Evolutionary conservation across 352 stramenopile genomes (phyloP), one percentile per base, ranked within the genome.

Genomic region (Aphanomyces euteiches): DNA sequence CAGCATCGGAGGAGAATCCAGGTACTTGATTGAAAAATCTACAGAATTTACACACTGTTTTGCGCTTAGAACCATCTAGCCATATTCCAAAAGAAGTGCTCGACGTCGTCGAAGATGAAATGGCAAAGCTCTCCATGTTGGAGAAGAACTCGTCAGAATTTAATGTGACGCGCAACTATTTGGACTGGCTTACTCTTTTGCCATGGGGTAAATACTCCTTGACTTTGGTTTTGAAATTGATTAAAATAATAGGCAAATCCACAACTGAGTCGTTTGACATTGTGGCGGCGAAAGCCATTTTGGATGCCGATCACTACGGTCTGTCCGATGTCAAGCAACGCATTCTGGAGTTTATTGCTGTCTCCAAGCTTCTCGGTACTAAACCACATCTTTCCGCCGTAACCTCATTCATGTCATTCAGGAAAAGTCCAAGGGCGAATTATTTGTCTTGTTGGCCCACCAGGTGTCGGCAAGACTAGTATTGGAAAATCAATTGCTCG

Each of bases 131-230:
- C 68, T 92, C 84, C 17, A 97, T 92, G 68, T 83, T 99, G 4
- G 97, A 99, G 74, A 99, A 99, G 79, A 99, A 99, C 77, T 98
- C 93, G 47, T 92, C 92, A 0, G 97, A 99, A 77, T 99, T 99
- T 77, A 99, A 99, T 61, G 93, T 99, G 4, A 99, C 96, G 3
- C 87, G 96, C 39, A 98, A 96, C 73, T 99, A 99, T 73, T 75
- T 99, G 41, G 97, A 99, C 80, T 99, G 97, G 97, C 85, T 99
- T 7, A 98, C 93, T 10, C 85, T 91, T 43, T 83, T 99, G 47
- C 98, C 98, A 12, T 99, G 96, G 96, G 96, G 45, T 53, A 15
- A 53, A 19, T 53, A 53, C 45, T 53, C 45, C 13, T n/a, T 53
- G 45, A n/a, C 45, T 15, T n/a, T 53, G 45, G 45, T n/a, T 53